Evolutionary conservation across 441 rosid genomes (phyloP).

Genomic region (Manihot esculenta): DNA sequence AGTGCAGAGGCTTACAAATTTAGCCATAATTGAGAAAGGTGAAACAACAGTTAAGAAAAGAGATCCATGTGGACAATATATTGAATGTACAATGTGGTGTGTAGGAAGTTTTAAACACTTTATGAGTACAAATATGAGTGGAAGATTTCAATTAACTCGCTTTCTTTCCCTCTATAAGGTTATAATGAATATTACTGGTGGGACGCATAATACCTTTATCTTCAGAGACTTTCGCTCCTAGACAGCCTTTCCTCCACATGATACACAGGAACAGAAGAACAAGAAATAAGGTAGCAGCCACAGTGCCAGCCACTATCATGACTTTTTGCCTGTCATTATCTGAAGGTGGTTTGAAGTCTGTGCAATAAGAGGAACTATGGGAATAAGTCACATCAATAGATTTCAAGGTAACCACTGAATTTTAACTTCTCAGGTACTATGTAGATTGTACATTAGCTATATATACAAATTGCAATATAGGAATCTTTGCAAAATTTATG

Average conservation of each 20-base stretch:
- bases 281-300: slow-evolving; percentile 39
- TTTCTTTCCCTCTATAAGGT: not conserved
- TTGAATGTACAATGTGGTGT: not conserved
- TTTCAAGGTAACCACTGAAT: too few relatives aligned
- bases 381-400: not conserved
- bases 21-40: not conserved
- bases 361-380: slow-evolving; percentile 20
- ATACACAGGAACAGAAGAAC: slow-evolving; percentile 41
- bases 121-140: not conserved
- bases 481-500: not conserved
- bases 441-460: not conserved
- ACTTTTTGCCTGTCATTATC: slow-evolving; percentile 30
- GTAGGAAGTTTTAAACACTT: not conserved
- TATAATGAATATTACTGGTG: not conserved
- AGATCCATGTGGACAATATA: not conserved
- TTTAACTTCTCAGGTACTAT: not conserved
- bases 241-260: slow-evolving; percentile 54
- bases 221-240: slow-evolving; percentile 49
- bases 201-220: slow-evolving; percentile 54
- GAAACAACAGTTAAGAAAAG: not conserved
- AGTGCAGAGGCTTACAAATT: not conserved
- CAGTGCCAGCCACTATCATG: slow-evolving; percentile 34
- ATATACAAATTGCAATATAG: not conserved
- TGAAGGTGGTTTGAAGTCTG: slow-evolving; percentile 77
- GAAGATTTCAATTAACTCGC: not conserved